Evolutionary conservation across 768 basidiomycete species (phyloP).

Genomic region (Rhodocollybia butyracea): DNA sequence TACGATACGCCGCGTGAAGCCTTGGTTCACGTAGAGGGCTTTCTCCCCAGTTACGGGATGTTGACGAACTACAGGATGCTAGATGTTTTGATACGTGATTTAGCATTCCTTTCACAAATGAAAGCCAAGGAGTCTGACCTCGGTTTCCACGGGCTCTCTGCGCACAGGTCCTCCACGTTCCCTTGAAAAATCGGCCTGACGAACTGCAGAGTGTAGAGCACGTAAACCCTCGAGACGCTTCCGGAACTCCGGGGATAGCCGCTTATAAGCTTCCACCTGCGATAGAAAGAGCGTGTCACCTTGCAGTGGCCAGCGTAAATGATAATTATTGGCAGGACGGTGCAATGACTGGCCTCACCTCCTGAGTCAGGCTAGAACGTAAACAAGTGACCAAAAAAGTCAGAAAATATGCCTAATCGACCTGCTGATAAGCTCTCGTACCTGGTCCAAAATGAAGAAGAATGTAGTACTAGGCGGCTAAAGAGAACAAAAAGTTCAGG

Average conservation of each 20-base stretch:
- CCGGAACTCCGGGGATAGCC: conserved; percentile 55
- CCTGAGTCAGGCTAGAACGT: conserved; percentile 33
- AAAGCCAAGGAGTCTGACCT: conserved; percentile 26
- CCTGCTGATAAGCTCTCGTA: background rate
- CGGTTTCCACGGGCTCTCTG: conserved; percentile 46
- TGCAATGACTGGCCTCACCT: no score
- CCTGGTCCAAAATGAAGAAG: conserved; percentile 51
- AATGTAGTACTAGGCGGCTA: conserved; percentile 52
- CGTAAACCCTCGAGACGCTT: conserved; percentile 54
- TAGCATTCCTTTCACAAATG: no score
- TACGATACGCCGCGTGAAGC: conserved; percentile 52
- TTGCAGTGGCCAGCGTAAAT: no score
- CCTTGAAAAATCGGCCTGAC: conserved; percentile 46
- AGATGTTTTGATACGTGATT: no score
- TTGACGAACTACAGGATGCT: conserved; percentile 54
- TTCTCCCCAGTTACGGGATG: conserved; percentile 66
- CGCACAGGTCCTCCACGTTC: conserved; percentile 43
- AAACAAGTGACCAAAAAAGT: no score
- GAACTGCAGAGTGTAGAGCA: conserved; percentile 54
- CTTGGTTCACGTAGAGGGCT: conserved; percentile 55
- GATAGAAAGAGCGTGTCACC: conserved; percentile 56
- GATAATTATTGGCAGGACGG: no score
- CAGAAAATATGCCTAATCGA: no score
- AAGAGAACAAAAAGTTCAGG: no score
- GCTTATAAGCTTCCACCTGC: conserved; percentile 57